phyloP scores from a whole-genome alignment of 495 filamentous ascomycete genomes.

The Daldinia concentrica region DNA sequence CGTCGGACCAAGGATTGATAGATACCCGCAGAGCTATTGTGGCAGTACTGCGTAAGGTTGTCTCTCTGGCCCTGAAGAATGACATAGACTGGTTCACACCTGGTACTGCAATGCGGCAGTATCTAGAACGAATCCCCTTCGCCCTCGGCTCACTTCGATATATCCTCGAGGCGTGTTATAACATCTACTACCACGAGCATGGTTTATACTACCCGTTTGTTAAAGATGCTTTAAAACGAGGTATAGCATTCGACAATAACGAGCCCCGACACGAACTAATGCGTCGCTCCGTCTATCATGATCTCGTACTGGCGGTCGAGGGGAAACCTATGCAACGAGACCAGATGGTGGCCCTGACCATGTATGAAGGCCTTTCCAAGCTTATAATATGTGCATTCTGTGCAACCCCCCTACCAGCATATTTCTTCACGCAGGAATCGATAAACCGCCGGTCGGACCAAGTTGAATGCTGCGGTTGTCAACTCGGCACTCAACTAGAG shows the following conservation, averaged over 20 bases:
- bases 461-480: slow-evolving; percentile 30
- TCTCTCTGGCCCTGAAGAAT: slow-evolving; percentile 9
- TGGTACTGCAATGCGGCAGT: slow-evolving; percentile 38
- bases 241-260: background rate
- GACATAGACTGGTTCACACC: slow-evolving; percentile 39
- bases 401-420: slow-evolving; percentile 7
- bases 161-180: slow-evolving; percentile 30
- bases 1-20: slow-evolving; percentile 23
- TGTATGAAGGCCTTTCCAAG: background rate
- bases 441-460: background rate
- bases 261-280: background rate
- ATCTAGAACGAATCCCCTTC: slow-evolving; percentile 39
- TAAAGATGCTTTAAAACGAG: background rate
- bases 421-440: slow-evolving; percentile 20
- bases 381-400: slow-evolving; percentile 22
- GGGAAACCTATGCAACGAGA: slow-evolving; percentile 11
- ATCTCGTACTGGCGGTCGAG: slow-evolving; percentile 32
- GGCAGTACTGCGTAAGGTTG: slow-evolving; percentile 8
- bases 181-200: slow-evolving; percentile 14
- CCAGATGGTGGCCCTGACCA: background rate
- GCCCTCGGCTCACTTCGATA: slow-evolving; percentile 8
- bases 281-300: slow-evolving; percentile 21
- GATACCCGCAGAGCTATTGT: slow-evolving; percentile 17
- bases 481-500: background rate
- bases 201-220: background rate